These are phyloP conservation scores for Nyssa sinensis DNA, from an alignment of 148 eudicot species.

Conservation along the genomic window DNA sequence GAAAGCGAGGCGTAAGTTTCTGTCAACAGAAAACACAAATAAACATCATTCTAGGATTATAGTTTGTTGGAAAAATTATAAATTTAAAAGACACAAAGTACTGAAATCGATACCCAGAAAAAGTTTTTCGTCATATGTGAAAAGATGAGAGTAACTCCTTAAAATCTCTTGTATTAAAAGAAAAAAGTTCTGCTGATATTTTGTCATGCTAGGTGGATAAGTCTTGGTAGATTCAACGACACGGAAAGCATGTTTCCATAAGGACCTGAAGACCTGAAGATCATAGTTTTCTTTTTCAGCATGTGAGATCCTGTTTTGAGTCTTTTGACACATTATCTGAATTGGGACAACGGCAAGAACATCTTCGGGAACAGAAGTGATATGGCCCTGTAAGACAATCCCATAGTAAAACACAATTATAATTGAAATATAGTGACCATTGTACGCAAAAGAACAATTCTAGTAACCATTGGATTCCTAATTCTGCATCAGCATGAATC, in stretches of 20 bases:
- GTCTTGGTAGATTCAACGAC: conserved; percentile 40
- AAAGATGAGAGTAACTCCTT: conserved; percentile 52
- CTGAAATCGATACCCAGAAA: conserved; percentile 49
- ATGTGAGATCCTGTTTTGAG: conserved; percentile 18
- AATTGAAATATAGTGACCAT: neutral
- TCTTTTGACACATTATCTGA: conserved; percentile 46
- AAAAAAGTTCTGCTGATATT: conserved; percentile 70
- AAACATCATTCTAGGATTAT: conserved; percentile 3
- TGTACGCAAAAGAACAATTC: neutral
- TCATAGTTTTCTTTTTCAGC: conserved; percentile 39
- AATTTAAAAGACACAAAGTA: conserved; percentile 1
- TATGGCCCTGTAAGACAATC: conserved; percentile 53
- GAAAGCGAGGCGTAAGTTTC: conserved; percentile 67
- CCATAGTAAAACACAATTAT: conserved; percentile 6
- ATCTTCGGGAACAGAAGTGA: conserved; percentile 60
- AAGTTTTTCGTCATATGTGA: conserved; percentile 54
- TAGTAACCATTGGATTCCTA: neutral
- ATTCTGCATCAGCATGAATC: neutral
- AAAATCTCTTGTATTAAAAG: conserved; percentile 72
- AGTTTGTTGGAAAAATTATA: neutral
- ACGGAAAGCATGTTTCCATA: conserved; percentile 51
- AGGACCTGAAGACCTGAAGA: conserved; percentile 41
- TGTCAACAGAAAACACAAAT: conserved; percentile 30
- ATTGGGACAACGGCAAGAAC: conserved; percentile 61
- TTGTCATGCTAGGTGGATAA: conserved; percentile 39